Conservation (phyloP, 345 rosid genomes). For the Lenwebbia sp. region DNA sequence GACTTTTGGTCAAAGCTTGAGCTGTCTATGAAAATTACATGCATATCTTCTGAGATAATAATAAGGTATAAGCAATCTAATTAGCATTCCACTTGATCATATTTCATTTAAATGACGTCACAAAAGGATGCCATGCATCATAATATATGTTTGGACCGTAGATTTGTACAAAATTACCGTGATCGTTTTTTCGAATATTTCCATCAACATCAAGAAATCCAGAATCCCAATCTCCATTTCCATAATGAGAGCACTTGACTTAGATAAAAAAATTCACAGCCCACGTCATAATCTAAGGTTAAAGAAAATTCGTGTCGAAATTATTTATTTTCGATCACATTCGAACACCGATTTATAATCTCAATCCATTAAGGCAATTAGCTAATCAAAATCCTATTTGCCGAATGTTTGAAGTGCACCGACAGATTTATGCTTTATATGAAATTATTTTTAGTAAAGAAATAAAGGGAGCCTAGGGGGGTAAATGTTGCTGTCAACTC, state of each 20-base stretch:
- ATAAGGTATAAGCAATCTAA: neutral
- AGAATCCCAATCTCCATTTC: neutral
- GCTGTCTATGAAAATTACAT: neutral
- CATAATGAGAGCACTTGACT: neutral
- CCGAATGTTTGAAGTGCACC: neutral
- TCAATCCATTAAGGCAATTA: neutral
- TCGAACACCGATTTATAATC: neutral
- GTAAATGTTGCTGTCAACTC: neutral
- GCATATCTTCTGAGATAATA: neutral
- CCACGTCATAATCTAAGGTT: fast-evolving
- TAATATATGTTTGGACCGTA: neutral
- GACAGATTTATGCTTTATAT: neutral
- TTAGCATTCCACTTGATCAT: neutral
- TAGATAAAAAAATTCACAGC: neutral
- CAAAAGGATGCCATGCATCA: neutral
- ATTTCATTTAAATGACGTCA: neutral
- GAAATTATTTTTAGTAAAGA: neutral
- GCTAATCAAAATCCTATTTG: neutral
- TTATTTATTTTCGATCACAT: neutral
- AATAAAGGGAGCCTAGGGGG: neutral
- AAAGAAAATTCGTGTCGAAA: neutral
- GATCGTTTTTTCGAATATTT: neutral
- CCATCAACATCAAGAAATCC: neutral
- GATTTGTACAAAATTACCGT: neutral
- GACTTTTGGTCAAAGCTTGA: neutral